Evolutionary conservation across 2,329 filamentous ascomycete genomes (phyloP).

Genomic region (Escovopsis sp.): DNA sequence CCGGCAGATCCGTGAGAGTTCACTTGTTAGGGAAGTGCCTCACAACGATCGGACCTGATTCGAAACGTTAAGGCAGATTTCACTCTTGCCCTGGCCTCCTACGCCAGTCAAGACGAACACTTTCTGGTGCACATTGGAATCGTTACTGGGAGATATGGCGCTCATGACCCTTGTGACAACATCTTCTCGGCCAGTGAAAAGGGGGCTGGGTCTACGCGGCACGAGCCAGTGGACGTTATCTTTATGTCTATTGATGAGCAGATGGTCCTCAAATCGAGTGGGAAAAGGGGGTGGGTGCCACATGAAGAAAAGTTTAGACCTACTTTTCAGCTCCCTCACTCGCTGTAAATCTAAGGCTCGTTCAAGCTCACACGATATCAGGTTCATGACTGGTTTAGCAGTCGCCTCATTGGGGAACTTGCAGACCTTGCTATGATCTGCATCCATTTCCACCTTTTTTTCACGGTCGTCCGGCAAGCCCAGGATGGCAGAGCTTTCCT

Average conservation of each 20-base stretch:
- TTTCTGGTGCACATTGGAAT: neutral
- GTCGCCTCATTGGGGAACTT: slow-evolving; percentile 1
- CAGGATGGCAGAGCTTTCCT: neutral
- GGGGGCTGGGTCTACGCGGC: neutral
- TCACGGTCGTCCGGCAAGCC: neutral
- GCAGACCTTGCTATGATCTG: slow-evolving; percentile 4
- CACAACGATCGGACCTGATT: slow-evolving; percentile 1
- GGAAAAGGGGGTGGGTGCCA: neutral
- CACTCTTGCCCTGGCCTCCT: slow-evolving; percentile 4
- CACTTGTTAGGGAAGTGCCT: neutral
- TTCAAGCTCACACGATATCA: slow-evolving; percentile 1
- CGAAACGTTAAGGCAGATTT: slow-evolving; percentile 1
- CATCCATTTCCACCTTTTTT: neutral
- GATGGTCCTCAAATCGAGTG: too few species aligned
- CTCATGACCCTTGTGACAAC: neutral
- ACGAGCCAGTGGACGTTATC: slow-evolving; percentile 1
- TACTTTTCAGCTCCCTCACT: slow-evolving; percentile 1
- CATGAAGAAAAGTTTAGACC: neutral
- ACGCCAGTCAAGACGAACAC: slow-evolving; percentile 2
- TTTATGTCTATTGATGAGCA: neutral
- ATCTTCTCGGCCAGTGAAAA: slow-evolving; percentile 2
- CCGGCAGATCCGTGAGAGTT: neutral
- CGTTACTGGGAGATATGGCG: neutral
- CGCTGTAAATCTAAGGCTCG: neutral
- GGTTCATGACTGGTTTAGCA: neutral